phyloP scores from a whole-genome alignment of 345 rosid species.

The Eucalyptus rudis region DNA sequence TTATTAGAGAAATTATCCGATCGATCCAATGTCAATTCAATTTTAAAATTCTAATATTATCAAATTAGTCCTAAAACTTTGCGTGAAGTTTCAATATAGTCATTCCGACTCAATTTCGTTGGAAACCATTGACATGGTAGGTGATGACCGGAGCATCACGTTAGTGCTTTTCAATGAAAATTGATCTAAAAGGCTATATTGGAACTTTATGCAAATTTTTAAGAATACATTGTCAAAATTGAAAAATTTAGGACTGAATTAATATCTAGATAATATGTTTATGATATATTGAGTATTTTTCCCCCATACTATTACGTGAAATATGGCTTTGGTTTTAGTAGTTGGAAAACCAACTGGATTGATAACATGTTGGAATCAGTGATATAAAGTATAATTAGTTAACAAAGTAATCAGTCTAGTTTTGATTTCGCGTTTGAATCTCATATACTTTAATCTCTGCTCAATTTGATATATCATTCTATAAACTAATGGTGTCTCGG shows the following conservation, averaged over 20 bases:
- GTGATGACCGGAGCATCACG: rapidly evolving
- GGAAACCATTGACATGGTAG: background rate
- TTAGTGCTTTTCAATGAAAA: background rate
- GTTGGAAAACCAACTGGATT: background rate
- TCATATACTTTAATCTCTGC: background rate
- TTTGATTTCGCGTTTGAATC: background rate
- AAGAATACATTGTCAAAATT: background rate
- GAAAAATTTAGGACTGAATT: background rate
- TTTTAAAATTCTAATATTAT: background rate
- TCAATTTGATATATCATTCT: background rate
- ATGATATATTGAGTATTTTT: background rate
- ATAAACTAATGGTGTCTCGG: background rate
- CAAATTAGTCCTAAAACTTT: background rate
- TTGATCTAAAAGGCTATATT: background rate
- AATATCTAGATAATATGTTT: background rate
- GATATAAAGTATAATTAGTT: background rate
- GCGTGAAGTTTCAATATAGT: background rate
- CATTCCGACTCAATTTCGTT: background rate
- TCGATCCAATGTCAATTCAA: too few species aligned
- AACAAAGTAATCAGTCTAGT: background rate
- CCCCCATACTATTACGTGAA: background rate
- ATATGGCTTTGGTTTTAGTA: background rate
- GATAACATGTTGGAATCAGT: background rate
- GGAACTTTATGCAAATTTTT: background rate
- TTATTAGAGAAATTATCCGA: background rate